phyloP scores from a whole-genome alignment of 345 rosid species.

The Cardiospermum halicacabum region DNA sequence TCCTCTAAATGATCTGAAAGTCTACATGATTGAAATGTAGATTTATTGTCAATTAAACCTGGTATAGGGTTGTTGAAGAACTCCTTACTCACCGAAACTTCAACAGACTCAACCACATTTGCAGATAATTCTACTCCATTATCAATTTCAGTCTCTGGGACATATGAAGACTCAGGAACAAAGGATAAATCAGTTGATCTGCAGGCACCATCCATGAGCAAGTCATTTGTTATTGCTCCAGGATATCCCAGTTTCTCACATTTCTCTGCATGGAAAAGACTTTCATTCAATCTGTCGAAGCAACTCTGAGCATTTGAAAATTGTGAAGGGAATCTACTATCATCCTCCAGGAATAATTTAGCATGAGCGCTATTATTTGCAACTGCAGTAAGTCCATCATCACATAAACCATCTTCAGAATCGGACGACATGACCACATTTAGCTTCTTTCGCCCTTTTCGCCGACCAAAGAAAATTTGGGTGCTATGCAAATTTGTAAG shows the following conservation, averaged over 20 bases:
- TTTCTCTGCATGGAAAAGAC: conserved; percentile 27
- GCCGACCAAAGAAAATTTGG: conserved; percentile 34
- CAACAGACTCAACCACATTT: conserved; percentile 40
- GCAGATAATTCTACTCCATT: conserved; percentile 41
- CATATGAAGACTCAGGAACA: conserved; percentile 82
- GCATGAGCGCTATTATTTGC: conserved; percentile 20
- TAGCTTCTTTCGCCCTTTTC: conserved; percentile 41
- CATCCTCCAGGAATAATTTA: conserved; percentile 28
- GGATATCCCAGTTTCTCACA: conserved; percentile 26
- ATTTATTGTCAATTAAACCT: conserved; percentile 26
- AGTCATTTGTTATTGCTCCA: conserved; percentile 27
- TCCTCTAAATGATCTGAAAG: conserved; percentile 30
- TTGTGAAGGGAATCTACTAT: conserved; percentile 22
- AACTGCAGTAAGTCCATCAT: conserved; percentile 18
- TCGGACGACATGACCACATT: conserved; percentile 64
- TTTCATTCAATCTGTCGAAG: conserved; percentile 23
- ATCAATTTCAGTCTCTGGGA: conserved; percentile 71
- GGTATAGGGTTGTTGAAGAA: conserved; percentile 25
- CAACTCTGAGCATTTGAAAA: conserved; percentile 28
- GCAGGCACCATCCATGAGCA: conserved; percentile 28
- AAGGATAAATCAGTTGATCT: conserved; percentile 54
- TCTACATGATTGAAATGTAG: conserved; percentile 21
- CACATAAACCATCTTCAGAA: conserved; percentile 63
- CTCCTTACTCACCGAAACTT: conserved; percentile 40
- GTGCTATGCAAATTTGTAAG: conserved; percentile 38